Percentiles rank a stretch among this genome's conserved stretches.
These are phyloP conservation scores for Berberis thunbergii DNA, from an alignment of 164 flowering plant species.

Conservation along the genomic window DNA sequence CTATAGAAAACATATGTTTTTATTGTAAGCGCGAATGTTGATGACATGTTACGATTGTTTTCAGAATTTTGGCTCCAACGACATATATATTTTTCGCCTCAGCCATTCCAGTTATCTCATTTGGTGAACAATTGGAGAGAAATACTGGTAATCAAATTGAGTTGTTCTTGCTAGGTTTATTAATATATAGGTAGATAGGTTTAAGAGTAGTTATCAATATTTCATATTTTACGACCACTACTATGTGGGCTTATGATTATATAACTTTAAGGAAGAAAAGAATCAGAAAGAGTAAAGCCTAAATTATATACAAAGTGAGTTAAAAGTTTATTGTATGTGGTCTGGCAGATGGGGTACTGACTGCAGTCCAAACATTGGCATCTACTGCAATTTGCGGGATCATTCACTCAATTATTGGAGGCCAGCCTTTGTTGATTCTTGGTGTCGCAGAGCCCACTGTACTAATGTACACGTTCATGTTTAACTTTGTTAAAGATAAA, in stretches of 20 bases:
- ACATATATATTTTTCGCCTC: constrained; percentile 94
- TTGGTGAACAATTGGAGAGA: constrained; percentile 92
- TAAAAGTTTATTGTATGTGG: not conserved
- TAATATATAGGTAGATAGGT: not conserved
- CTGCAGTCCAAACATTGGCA: constrained; percentile 94
- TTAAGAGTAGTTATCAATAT: no score
- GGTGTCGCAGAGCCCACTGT: constrained; percentile 99
- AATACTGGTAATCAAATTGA: constrained; percentile 46
- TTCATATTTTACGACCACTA: no score
- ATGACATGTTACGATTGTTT: constrained; percentile 5
- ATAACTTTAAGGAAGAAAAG: no score
- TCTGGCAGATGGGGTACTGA: constrained; percentile 75
- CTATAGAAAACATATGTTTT: not conserved
- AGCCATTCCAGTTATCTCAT: constrained; percentile 93
- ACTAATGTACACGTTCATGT: constrained; percentile 97
- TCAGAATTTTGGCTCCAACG: constrained; percentile 95
- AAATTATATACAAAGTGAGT: not conserved
- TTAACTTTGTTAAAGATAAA: constrained; percentile 75
- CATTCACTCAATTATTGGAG: constrained; percentile 88
- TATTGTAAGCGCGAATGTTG: constrained; percentile 1
- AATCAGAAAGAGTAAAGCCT: no score
- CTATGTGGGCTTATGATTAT: no score
- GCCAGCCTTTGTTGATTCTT: constrained; percentile 88
- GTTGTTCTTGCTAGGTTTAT: not conserved
- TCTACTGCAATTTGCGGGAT: constrained; percentile 93